Evolutionary conservation across 371 early-diverging fungal species (phyloP).

Genomic region (Actinomucor elegans): DNA sequence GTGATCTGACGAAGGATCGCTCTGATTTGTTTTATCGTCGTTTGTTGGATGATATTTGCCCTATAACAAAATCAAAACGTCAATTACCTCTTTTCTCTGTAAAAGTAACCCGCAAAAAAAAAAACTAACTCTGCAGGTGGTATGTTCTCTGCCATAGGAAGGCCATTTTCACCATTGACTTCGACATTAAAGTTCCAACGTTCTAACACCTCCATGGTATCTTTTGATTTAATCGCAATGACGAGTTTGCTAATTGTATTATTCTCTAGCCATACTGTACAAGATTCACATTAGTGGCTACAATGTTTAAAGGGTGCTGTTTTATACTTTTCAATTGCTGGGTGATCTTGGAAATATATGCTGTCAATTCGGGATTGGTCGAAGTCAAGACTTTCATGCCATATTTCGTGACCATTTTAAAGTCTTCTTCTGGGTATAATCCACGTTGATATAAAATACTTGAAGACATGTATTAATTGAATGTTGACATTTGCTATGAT

Average conservation of each 20-base stretch:
- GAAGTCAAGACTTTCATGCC: conserved; percentile 79
- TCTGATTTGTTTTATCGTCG: conserved; percentile 63
- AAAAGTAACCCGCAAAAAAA: background rate
- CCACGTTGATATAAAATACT: conserved; percentile 91
- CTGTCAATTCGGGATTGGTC: conserved; percentile 68
- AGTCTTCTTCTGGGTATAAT: conserved; percentile 86
- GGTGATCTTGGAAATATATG: conserved; percentile 74
- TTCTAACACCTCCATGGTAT: conserved; percentile 81
- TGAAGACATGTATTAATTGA: background rate
- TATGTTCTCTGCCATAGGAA: conserved; percentile 23
- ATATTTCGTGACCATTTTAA: conserved; percentile 77
- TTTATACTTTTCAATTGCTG: conserved; percentile 70
- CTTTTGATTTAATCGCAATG: conserved; percentile 77
- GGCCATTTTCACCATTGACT: conserved; percentile 10
- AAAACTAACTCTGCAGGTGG: conserved; percentile 21
- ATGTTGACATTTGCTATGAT: background rate
- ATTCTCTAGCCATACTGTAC: conserved; percentile 71
- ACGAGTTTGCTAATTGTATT: conserved; percentile 80
- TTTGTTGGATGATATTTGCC: conserved; percentile 62
- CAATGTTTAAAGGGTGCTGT: background rate
- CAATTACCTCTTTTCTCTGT: too few relatives aligned
- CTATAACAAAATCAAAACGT: background rate
- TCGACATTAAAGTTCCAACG: conserved; percentile 94
- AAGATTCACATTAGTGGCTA: too few relatives aligned
- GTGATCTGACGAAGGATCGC: conserved; percentile 90